phyloP scores from a whole-genome alignment of 2,329 filamentous ascomycete species.

The Penicillium sp. region DNA sequence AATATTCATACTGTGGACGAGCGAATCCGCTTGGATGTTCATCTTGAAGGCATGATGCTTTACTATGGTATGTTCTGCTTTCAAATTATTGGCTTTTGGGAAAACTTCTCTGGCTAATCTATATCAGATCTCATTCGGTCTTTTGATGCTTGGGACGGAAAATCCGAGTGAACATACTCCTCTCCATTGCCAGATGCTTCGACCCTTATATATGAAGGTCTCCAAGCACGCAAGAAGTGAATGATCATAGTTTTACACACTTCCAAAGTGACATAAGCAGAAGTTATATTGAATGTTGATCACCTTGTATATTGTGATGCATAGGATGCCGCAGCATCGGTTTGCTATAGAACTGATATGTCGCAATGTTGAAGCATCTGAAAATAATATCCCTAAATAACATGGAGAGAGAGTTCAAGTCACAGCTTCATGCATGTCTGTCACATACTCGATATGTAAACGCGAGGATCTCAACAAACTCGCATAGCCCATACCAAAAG shows the following conservation, averaged over 20 bases:
- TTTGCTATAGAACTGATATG: neutral
- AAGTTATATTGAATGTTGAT: neutral
- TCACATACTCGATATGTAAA: neutral
- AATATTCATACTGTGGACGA: slow-evolving; percentile 55
- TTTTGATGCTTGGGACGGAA: slow-evolving; percentile 28
- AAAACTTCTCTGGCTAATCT: slow-evolving; percentile 8
- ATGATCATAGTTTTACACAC: neutral
- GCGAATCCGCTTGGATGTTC: slow-evolving; percentile 42
- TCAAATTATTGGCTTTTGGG: too few relatives aligned
- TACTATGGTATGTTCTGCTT: slow-evolving; percentile 46
- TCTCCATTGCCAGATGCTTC: neutral
- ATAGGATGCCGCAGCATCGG: neutral
- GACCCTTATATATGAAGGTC: neutral
- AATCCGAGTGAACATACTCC: slow-evolving; percentile 8
- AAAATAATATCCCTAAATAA: neutral
- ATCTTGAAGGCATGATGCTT: slow-evolving; percentile 44
- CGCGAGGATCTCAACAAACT: neutral
- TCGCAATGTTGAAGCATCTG: neutral
- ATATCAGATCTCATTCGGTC: slow-evolving; percentile 31
- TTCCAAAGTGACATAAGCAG: neutral
- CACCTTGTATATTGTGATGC: neutral
- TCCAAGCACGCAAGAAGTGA: neutral
- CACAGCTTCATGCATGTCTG: neutral
- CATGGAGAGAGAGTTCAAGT: neutral
- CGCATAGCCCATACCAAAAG: neutral